A percentile compares a stretch with the other conserved stretches of the same genome.
Evolutionary conservation across 1,284 basidiomycete genomes (phyloP).

Genomic region (Tilletiaria anomala): DNA sequence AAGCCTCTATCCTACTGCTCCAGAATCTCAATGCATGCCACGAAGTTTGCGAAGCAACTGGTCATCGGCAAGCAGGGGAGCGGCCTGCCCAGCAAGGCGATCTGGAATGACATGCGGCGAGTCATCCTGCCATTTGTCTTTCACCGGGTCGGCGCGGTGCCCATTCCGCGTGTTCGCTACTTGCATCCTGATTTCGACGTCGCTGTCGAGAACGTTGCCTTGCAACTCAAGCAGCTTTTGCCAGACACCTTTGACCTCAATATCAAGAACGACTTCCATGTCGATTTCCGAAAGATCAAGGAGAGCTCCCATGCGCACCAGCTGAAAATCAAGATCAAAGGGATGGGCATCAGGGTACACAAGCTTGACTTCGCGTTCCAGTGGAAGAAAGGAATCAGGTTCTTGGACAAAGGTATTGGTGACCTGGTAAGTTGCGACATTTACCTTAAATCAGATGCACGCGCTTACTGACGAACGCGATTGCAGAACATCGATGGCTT

Average conservation of each 20-base stretch:
- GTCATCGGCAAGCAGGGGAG: conserved; percentile 2
- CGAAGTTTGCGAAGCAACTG: background rate
- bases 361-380: conserved; percentile 7
- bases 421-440: conserved; percentile 3
- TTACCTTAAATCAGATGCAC: background rate
- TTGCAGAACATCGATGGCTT: conserved; percentile 4
- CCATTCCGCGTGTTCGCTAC: conserved; percentile 9
- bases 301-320: conserved; percentile 3
- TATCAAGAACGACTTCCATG: conserved; percentile 8
- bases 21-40: background rate
- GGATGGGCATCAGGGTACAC: conserved; percentile 8
- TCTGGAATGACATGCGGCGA: conserved; percentile 3
- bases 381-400: conserved; percentile 4
- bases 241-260: conserved; percentile 5
- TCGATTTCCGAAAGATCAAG: conserved; percentile 7
- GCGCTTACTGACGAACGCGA: background rate
- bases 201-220: conserved; percentile 10
- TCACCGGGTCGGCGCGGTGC: conserved; percentile 6
- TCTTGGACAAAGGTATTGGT: conserved; percentile 8
- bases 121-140: conserved; percentile 4
- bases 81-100: background rate
- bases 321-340: conserved; percentile 10
- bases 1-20: background rate
- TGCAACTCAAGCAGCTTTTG: conserved; percentile 5
- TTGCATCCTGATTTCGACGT: conserved; percentile 11